Conservation (phyloP, 441 rosid genomes). For the Isatis lusitanica region DNA sequence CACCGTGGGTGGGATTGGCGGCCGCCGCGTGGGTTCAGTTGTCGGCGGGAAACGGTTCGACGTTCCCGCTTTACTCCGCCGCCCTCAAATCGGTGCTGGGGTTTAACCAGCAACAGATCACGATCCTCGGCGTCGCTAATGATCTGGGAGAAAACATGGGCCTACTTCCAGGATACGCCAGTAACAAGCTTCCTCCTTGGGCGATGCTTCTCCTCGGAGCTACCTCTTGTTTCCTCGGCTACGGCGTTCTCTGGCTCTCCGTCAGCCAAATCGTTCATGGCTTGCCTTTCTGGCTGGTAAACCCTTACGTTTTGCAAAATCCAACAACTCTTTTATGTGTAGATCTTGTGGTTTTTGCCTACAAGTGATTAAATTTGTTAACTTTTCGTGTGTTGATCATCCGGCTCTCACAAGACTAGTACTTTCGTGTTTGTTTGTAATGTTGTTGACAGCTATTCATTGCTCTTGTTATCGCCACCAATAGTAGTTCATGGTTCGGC, state of each 20-base stretch:
- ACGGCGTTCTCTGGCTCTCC: slow-evolving; percentile 89
- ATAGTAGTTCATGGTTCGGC: slow-evolving; percentile 91
- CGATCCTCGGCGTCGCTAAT: slow-evolving; percentile 87
- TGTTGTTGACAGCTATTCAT: slow-evolving; percentile 63
- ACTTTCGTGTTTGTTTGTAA: background rate
- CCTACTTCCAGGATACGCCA: slow-evolving; percentile 75
- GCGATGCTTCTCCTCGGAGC: slow-evolving; percentile 67
- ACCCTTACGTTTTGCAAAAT: background rate
- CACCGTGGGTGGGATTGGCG: slow-evolving; percentile 95
- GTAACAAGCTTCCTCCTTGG: slow-evolving; percentile 93
- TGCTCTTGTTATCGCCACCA: slow-evolving; percentile 71
- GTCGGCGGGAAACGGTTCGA: slow-evolving; percentile 68
- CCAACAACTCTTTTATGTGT: background rate
- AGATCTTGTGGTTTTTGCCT: slow-evolving; percentile 2
- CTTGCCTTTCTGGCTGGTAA: slow-evolving; percentile 86
- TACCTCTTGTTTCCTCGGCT: slow-evolving; percentile 74
- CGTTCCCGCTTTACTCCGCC: slow-evolving; percentile 86
- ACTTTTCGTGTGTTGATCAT: background rate
- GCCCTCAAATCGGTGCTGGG: slow-evolving; percentile 81
- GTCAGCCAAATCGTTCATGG: slow-evolving; percentile 56
- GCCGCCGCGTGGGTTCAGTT: slow-evolving; percentile 92
- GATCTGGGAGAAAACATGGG: slow-evolving; percentile 94
- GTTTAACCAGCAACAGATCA: slow-evolving; percentile 76
- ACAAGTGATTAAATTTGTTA: background rate
- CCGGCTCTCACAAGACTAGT: background rate